phyloP scores from a whole-genome alignment of 1,284 basidiomycete species.

The Pterulicium gracile region DNA sequence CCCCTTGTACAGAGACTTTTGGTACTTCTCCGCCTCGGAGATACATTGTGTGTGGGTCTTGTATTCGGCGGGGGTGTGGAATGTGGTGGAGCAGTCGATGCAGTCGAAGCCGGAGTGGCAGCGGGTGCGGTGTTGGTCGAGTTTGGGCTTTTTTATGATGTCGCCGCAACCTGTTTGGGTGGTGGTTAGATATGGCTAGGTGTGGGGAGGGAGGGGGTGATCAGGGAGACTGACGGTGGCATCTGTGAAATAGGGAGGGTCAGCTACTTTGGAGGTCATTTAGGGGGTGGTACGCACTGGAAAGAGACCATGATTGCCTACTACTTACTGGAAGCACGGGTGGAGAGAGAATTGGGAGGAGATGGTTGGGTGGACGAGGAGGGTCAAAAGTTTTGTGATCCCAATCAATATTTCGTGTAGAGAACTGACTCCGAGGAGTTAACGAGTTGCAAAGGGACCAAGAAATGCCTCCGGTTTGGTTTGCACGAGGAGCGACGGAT shows the following conservation, averaged over 20 bases:
- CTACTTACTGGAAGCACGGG: too few species aligned
- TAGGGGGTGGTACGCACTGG: conserved; percentile 21
- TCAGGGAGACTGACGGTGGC: too few species aligned
- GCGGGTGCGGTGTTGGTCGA: conserved; percentile 54
- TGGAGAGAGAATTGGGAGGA: too few species aligned
- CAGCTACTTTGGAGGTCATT: background rate
- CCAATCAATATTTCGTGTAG: too few species aligned
- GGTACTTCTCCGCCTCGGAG: conserved; percentile 86
- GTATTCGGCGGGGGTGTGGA: conserved; percentile 65
- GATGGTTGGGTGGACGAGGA: too few species aligned
- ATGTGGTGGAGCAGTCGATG: conserved; percentile 80
- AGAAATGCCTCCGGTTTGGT: too few species aligned
- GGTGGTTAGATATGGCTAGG: too few species aligned
- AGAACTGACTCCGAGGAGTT: too few species aligned
- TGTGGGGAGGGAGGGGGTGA: too few species aligned
- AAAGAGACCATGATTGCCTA: conserved; percentile 28
- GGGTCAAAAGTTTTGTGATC: too few species aligned
- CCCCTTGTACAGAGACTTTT: conserved; percentile 77
- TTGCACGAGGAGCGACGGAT: too few species aligned
- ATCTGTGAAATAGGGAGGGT: background rate
- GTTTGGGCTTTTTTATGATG: conserved; percentile 86
- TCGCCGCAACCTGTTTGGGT: conserved; percentile 55
- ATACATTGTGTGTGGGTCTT: conserved; percentile 80
- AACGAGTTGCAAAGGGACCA: too few species aligned
- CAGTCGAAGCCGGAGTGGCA: conserved; percentile 74